A percentile compares a stretch with the other conserved stretches of the same genome.
Evolutionary conservation across 306 rosid species (phyloP).

Genomic region (Lathyrus aphaca): DNA sequence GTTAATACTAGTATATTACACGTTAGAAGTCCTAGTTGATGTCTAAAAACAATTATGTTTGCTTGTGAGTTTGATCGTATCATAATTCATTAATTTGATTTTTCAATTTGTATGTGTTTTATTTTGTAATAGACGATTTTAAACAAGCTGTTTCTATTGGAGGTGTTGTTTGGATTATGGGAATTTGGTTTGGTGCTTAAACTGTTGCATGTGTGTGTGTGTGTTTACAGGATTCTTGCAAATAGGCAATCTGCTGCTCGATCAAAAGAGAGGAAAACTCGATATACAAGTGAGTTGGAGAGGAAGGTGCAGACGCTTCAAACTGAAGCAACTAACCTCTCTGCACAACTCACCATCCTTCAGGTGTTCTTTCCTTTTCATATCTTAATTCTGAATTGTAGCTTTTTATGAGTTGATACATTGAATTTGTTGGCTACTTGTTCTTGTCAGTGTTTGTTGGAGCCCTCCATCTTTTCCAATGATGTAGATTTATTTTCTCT

Average conservation of each 20-base stretch:
- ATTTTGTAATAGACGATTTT: background rate
- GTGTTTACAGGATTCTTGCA: conserved; percentile 71
- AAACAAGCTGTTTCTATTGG: background rate
- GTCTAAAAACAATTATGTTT: background rate
- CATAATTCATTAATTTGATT: background rate
- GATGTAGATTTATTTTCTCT: conserved; percentile 29
- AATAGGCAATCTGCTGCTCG: conserved; percentile 97
- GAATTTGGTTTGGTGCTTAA: conserved; percentile 30
- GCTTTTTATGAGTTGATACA: conserved; percentile 14
- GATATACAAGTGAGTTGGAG: conserved; percentile 88
- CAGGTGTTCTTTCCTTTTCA: conserved; percentile 55
- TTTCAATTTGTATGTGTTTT: background rate
- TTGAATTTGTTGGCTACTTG: conserved; percentile 31
- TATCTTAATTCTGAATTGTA: conserved; percentile 26
- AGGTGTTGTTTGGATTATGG: background rate
- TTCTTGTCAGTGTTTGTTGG: conserved; percentile 32
- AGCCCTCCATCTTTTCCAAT: conserved; percentile 19
- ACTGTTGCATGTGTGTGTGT: background rate
- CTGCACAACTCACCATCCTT: conserved; percentile 86
- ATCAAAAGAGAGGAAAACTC: conserved; percentile 93
- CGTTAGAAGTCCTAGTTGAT: background rate
- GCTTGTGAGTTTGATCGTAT: background rate
- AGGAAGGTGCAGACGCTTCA: conserved; percentile 97
- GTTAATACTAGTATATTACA: background rate
- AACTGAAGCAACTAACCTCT: conserved; percentile 92